Conservation (phyloP, 805 yeast genomes). For the Hermanozyma aechmeae region DNA sequence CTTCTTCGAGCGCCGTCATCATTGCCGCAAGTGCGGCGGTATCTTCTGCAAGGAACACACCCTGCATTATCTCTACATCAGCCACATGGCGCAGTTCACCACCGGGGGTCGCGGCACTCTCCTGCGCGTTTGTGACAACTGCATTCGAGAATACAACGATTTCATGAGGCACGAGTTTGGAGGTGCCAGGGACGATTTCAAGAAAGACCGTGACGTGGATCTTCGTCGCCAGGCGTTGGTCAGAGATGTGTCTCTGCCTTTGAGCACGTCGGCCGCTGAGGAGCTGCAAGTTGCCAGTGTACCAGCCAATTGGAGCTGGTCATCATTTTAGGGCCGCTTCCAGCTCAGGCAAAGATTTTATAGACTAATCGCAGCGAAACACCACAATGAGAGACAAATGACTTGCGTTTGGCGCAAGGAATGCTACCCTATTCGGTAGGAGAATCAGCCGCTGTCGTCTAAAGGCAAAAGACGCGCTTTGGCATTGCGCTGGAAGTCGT, state of each 20-base stretch:
- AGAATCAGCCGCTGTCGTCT: too few relatives aligned
- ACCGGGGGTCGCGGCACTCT: conserved; percentile 61
- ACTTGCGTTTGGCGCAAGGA: too few relatives aligned
- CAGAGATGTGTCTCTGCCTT: too few relatives aligned
- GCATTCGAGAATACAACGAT: conserved; percentile 53
- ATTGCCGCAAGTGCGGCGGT: conserved; percentile 80
- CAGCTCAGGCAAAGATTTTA: too few relatives aligned
- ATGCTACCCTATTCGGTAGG: too few relatives aligned
- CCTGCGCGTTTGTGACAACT: conserved; percentile 61
- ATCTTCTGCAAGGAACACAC: conserved; percentile 67
- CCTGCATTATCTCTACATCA: conserved; percentile 43
- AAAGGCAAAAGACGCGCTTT: too few relatives aligned
- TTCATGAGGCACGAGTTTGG: conserved; percentile 36
- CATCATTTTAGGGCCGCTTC: conserved; percentile 60
- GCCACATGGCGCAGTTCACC: conserved; percentile 52
- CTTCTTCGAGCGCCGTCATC: conserved; percentile 72
- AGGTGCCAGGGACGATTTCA: conserved; percentile 7
- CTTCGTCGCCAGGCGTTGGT: neutral
- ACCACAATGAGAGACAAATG: too few relatives aligned
- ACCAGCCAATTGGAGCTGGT: conserved; percentile 78
- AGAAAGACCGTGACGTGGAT: neutral
- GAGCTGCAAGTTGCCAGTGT: conserved; percentile 44
- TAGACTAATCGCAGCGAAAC: too few relatives aligned
- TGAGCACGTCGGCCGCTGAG: too few relatives aligned
- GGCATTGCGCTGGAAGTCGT: too few relatives aligned